These are phyloP conservation scores for Pleurotus tuber-regium DNA, from an alignment of 768 basidiomycete species.

Conservation along the genomic window DNA sequence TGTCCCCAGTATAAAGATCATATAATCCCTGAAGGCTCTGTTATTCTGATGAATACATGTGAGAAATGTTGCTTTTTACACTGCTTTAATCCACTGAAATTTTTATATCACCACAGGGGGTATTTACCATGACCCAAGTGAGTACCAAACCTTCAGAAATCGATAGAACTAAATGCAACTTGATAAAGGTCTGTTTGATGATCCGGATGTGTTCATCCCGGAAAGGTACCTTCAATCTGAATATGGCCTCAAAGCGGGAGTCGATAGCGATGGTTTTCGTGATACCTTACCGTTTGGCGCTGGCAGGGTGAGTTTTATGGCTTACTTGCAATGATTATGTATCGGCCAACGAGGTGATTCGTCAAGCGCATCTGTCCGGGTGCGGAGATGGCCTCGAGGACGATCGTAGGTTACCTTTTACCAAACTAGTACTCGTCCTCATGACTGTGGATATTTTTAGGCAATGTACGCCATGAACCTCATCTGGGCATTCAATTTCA, in stretches of 20 bases:
- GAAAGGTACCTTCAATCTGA: constrained; percentile 14
- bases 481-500: too few species aligned
- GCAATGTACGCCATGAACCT: too few species aligned
- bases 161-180: not conserved
- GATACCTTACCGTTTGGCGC: constrained; percentile 14
- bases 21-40: constrained; percentile 9
- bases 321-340: too few species aligned
- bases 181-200: constrained; percentile 4
- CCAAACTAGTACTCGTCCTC: too few species aligned
- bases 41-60: constrained; percentile 13
- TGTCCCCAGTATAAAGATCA: constrained; percentile 13
- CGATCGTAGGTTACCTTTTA: too few species aligned
- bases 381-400: too few species aligned
- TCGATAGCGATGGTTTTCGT: constrained; percentile 14
- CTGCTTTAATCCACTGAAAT: too few species aligned
- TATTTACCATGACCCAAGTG: not conserved
- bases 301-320: too few species aligned
- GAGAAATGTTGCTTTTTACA: too few species aligned
- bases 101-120: not conserved
- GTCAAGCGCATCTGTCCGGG: too few species aligned
- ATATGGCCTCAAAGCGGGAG: constrained; percentile 14
- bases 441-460: too few species aligned
- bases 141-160: not conserved
- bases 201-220: constrained; percentile 11
- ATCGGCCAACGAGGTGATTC: too few species aligned